These are phyloP conservation scores for Skeletonema costatum DNA, from an alignment of 108 stramenopile genomes.

Conservation along the genomic window DNA sequence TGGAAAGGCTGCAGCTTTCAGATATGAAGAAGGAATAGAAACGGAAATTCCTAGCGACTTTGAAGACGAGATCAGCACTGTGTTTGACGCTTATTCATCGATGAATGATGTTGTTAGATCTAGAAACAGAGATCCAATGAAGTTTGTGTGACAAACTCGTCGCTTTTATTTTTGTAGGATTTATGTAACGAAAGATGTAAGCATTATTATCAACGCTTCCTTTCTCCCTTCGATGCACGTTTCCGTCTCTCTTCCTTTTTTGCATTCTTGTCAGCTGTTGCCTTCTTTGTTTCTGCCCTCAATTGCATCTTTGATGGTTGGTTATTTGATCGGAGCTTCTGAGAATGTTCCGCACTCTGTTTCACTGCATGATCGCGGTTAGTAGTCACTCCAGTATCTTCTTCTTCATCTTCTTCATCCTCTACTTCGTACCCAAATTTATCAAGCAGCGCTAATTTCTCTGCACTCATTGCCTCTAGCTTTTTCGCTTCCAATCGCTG, in stretches of 20 bases:
- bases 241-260: constrained; percentile 82
- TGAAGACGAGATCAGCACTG: not conserved
- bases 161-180: too few relatives aligned
- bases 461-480: constrained; percentile 55
- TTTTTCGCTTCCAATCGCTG: constrained; percentile 39
- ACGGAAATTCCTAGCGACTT: not conserved
- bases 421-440: constrained; percentile 81
- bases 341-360: constrained; percentile 30
- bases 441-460: constrained; percentile 68
- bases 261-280: constrained; percentile 42
- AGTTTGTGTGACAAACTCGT: not conserved
- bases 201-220: constrained; percentile 30
- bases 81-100: not conserved
- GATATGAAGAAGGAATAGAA: not conserved
- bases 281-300: constrained; percentile 39
- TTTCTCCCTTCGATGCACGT: constrained; percentile 59
- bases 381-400: constrained; percentile 33
- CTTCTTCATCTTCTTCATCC: constrained; percentile 48
- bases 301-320: constrained; percentile 35
- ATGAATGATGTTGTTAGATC: constrained; percentile 1
- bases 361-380: constrained; percentile 63
- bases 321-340: constrained; percentile 26
- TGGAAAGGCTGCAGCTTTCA: not conserved
- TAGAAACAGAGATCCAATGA: not conserved
- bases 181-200: too few relatives aligned